These are phyloP conservation scores for Vanrija sp. DNA, from an alignment of 1,284 basidiomycete species.

Conservation along the genomic window DNA sequence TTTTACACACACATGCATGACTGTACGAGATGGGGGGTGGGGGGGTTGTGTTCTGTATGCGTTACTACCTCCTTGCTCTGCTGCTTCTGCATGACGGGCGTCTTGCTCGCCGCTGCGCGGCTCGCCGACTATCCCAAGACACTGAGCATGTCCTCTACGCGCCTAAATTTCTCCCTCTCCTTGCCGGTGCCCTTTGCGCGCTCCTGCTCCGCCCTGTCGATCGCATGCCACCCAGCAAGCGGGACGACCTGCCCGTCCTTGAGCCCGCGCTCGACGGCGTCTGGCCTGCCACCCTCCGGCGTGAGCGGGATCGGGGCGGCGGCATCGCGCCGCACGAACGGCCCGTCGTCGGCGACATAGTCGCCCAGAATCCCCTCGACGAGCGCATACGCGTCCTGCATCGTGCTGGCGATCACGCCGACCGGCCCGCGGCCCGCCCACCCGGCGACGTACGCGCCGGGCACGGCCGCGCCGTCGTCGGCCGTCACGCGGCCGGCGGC, in stretches of 20 bases:
- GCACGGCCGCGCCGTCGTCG: constrained; percentile 41
- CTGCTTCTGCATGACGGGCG: not conserved
- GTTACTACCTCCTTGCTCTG: not conserved
- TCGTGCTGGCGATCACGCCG: constrained; percentile 88
- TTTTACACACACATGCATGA: constrained; percentile 14
- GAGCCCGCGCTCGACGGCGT: constrained; percentile 18
- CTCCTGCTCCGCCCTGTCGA: constrained; percentile 36
- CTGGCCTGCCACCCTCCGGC: constrained; percentile 31
- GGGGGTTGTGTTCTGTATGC: too few relatives aligned
- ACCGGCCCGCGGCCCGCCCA: constrained; percentile 91
- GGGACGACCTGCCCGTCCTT: constrained; percentile 34
- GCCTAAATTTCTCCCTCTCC: constrained; percentile 48
- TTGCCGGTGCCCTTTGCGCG: constrained; percentile 21
- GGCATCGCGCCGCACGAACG: constrained; percentile 2
- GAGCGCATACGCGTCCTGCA: constrained; percentile 79
- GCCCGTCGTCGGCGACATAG: constrained; percentile 8
- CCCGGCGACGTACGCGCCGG: constrained; percentile 82
- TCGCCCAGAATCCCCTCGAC: constrained; percentile 36
- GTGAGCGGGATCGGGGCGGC: not conserved
- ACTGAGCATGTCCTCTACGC: constrained; percentile 58
- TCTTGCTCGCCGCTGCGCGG: too few relatives aligned
- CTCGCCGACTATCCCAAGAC: constrained; percentile 19
- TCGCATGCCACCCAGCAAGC: constrained; percentile 37
- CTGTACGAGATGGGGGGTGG: constrained; percentile 4
- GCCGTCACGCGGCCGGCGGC: constrained; percentile 45